These are phyloP conservation scores for Neoarthrinium moseri DNA, from an alignment of 2,329 filamentous ascomycete species.

Conservation along the genomic window DNA sequence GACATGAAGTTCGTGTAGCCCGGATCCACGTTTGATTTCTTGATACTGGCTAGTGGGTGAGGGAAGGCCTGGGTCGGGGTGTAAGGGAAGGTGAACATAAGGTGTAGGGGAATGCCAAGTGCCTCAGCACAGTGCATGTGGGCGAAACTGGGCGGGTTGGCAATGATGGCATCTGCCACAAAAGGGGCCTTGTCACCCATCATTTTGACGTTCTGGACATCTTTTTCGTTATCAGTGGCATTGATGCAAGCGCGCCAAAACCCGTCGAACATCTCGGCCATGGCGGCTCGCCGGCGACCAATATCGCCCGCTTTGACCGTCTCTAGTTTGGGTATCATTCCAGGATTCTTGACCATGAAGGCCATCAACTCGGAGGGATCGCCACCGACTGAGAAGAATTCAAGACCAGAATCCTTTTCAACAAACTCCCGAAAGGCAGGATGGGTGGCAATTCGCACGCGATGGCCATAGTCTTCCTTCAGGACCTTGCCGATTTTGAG, in stretches of 20 bases:
- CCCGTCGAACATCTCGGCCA: constrained; percentile 81
- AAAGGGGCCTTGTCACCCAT: constrained; percentile 62
- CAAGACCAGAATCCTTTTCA: constrained; percentile 67
- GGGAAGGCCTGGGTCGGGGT: constrained; percentile 74
- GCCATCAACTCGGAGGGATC: constrained; percentile 81
- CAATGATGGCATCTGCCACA: constrained; percentile 78
- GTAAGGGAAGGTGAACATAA: constrained; percentile 90
- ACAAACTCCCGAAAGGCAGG: constrained; percentile 76
- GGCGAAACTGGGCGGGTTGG: constrained; percentile 77
- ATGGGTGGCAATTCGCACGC: constrained; percentile 77
- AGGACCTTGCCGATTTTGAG: constrained; percentile 72
- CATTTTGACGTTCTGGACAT: constrained; percentile 61
- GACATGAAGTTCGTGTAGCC: constrained; percentile 78
- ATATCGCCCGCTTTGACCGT: constrained; percentile 74
- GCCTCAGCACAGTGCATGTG: constrained; percentile 80
- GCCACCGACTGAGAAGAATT: constrained; percentile 79
- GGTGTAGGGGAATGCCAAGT: constrained; percentile 71
- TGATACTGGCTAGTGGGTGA: constrained; percentile 75
- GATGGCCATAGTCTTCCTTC: constrained; percentile 69
- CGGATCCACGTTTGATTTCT: constrained; percentile 67
- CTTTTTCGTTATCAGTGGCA: constrained; percentile 66
- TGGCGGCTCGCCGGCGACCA: constrained; percentile 61
- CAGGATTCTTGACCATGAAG: constrained; percentile 85
- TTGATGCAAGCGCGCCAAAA: constrained; percentile 80
- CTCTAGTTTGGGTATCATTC: constrained; percentile 72